phyloP scores from a whole-genome alignment of 2,329 filamentous ascomycete species.

The Hypoxylon sp. region DNA sequence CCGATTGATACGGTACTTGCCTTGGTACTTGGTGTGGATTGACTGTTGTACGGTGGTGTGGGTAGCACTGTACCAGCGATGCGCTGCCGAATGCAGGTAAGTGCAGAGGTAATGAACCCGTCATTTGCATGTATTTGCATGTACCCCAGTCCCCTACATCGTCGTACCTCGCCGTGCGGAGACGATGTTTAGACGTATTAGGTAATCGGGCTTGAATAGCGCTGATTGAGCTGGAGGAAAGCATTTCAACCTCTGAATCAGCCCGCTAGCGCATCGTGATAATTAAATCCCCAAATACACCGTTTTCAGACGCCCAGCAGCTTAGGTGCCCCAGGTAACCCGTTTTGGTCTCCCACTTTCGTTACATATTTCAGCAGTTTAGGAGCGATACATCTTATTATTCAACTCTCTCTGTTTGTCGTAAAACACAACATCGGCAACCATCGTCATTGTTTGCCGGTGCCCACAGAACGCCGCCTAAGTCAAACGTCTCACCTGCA shows the following conservation, averaged over 20 bases:
- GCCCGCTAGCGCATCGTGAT: constrained; percentile 26
- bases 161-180: background rate
- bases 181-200: constrained; percentile 11
- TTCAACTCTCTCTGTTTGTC: constrained; percentile 8
- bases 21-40: background rate
- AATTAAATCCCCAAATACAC: constrained; percentile 4
- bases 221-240: background rate
- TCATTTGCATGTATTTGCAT: constrained; percentile 12
- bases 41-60: background rate
- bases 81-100: background rate
- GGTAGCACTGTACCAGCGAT: background rate
- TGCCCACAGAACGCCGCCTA: constrained; percentile 23
- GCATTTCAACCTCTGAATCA: constrained; percentile 18
- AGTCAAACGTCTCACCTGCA: constrained; percentile 30
- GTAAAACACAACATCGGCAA: constrained; percentile 2
- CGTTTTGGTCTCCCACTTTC: constrained; percentile 29
- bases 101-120: constrained; percentile 3
- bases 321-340: constrained; percentile 3
- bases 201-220: constrained; percentile 15
- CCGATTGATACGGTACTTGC: constrained; percentile 4
- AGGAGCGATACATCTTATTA: constrained; percentile 23
- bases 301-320: constrained; percentile 18
- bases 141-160: constrained; percentile 6
- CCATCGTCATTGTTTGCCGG: constrained; percentile 26
- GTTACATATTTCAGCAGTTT: constrained; percentile 19